Evolutionary conservation across 2,329 filamentous ascomycete species (phyloP), one percentile per base, ranked within the genome.

Genomic region (Fusarium cyanostomum): DNA sequence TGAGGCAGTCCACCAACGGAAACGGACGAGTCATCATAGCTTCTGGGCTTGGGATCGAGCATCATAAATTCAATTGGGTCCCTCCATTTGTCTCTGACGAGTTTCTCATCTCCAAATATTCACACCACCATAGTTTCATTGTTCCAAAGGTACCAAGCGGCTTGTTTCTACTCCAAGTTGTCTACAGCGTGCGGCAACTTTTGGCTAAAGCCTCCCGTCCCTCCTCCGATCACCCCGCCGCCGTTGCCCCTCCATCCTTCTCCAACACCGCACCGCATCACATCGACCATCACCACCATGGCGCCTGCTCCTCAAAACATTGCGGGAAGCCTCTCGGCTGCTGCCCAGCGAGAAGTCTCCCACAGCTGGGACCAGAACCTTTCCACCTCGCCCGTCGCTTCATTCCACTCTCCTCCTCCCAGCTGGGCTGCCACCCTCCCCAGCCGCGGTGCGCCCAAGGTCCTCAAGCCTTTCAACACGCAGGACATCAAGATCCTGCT

Each of bases 401-500:
- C 87, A 48, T 94, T 95, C 77, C 85, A 91, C 73, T 94, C 91
- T 65, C 89, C 89, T 30, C 81, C 87, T 31, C 84, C 88, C 57
- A 90, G 88, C 79, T 85, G 85, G 79, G 74, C 81, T 38, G 76
- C 83, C 66, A 78, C 79, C 63, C 48, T 77, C 30, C 64, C 76
- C 42, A 74, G 68, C 42, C 72, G 73, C 37, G 80, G 74, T 51
- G 79, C 67, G 66, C 79, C 75, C 31, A 97, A 97, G 80, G 90
- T 90, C 68, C 81, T 99, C 69, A 97, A 97, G 81, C 95, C 95
- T 13, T 99, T 99, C 80, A 90, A 94, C 74, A 95, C 93, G 18
- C 89, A 94, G 74, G 94, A 98, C 74, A 93, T 99, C 80, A 98
- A 97, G 81, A 96, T 99, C 54, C 81, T 99, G 55, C 84, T 99